These are phyloP conservation scores for Auxenochlorella protothecoides DNA, from an alignment of 139 green algal species.

Conservation along the genomic window DNA sequence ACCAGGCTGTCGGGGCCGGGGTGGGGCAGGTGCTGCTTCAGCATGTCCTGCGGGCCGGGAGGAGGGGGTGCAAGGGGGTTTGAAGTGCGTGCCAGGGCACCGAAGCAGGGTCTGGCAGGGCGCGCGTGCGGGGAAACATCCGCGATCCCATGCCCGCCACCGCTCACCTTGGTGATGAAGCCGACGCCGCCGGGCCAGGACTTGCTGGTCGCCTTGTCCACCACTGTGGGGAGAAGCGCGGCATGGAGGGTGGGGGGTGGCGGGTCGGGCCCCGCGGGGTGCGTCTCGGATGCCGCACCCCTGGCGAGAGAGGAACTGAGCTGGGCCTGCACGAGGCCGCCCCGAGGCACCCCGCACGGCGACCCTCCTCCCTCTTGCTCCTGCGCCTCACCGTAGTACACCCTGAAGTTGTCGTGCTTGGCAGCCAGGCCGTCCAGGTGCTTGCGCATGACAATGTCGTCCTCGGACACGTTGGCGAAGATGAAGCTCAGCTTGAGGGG, in stretches of 20 bases:
- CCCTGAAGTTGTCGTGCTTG: conserved; percentile 41
- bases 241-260: too few relatives aligned
- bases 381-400: conserved; percentile 17
- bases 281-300: neutral
- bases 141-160: too few relatives aligned
- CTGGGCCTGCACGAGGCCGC: neutral
- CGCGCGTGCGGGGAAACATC: too few relatives aligned
- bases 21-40: conserved; percentile 38
- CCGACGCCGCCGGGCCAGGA: conserved; percentile 28
- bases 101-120: too few relatives aligned
- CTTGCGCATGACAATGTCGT: conserved; percentile 57
- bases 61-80: too few relatives aligned
- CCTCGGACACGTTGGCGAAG: conserved; percentile 49
- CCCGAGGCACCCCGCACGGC: too few relatives aligned
- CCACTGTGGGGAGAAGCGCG: conserved; percentile 12
- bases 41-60: conserved; percentile 26
- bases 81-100: too few relatives aligned
- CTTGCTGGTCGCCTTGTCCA: conserved; percentile 33
- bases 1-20: conserved; percentile 45
- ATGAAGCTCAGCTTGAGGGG: conserved; percentile 50
- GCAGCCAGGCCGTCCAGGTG: conserved; percentile 46
- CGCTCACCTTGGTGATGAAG: conserved; percentile 11
- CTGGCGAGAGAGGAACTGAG: neutral
- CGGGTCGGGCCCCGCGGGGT: too few relatives aligned
- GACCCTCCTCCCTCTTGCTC: neutral